phyloP scores from a whole-genome alignment of 306 rosid genomes.

The Vachellia pachyceras region DNA sequence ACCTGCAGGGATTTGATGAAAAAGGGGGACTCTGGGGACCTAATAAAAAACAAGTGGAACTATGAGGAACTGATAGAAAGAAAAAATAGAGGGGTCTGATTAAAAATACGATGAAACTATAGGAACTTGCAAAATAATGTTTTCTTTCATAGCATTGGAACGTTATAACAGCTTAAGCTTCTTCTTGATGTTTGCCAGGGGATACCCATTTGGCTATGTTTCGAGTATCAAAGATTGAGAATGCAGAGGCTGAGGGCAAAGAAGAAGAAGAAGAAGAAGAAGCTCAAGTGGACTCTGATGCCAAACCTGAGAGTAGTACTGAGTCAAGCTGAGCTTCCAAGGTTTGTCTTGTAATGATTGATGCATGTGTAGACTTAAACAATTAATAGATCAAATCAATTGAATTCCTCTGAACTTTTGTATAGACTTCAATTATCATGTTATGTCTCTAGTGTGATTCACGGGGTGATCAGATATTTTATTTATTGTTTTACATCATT shows the following conservation, averaged over 20 bases:
- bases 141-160: not conserved
- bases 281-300: constrained; percentile 45
- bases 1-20: too few species aligned
- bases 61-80: too few species aligned
- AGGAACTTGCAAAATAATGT: too few species aligned
- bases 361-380: constrained; percentile 4
- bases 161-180: not conserved
- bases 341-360: constrained; percentile 22
- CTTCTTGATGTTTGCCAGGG: constrained; percentile 54
- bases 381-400: constrained; percentile 11
- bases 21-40: too few species aligned
- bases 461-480: too few species aligned
- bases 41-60: too few species aligned
- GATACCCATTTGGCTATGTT: constrained; percentile 88
- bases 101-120: too few species aligned
- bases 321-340: constrained; percentile 44
- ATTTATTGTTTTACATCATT: too few species aligned
- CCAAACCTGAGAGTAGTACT: constrained; percentile 34
- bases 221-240: constrained; percentile 67
- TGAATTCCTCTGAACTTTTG: constrained; percentile 3
- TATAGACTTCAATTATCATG: not conserved
- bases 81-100: too few species aligned
- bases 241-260: constrained; percentile 44
- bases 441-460: too few species aligned
- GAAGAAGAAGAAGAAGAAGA: constrained; percentile 40